Conservation (phyloP, 495 filamentous ascomycete genomes). For the Penicillium canescens region DNA sequence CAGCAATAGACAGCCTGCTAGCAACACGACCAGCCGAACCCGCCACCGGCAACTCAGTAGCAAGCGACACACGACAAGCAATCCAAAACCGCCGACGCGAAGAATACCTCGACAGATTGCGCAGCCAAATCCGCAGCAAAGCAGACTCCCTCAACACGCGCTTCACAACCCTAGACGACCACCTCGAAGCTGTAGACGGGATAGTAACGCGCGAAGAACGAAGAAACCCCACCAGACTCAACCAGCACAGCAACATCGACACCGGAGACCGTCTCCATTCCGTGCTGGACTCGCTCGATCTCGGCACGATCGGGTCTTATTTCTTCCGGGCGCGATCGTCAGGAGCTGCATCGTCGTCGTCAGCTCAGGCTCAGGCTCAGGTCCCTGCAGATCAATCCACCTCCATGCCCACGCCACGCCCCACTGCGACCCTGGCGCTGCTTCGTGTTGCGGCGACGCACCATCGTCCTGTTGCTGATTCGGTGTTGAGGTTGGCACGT, state of each 20-base stretch:
- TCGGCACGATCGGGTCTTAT: slow-evolving; percentile 10
- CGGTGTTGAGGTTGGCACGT: slow-evolving; percentile 17
- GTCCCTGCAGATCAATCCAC: background rate
- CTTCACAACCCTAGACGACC: slow-evolving; percentile 43
- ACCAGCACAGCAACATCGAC: background rate
- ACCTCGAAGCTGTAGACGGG: slow-evolving; percentile 40
- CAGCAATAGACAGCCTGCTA: slow-evolving; percentile 40
- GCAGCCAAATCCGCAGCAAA: slow-evolving; percentile 36
- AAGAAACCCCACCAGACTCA: background rate
- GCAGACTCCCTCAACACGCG: slow-evolving; percentile 35
- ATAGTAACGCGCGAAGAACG: slow-evolving; percentile 32
- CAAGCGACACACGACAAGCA: slow-evolving; percentile 32
- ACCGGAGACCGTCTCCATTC: slow-evolving; percentile 2
- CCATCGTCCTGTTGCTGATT: slow-evolving; percentile 24
- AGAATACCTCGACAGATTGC: slow-evolving; percentile 40
- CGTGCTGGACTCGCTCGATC: slow-evolving; percentile 18
- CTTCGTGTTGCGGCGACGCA: slow-evolving; percentile 23
- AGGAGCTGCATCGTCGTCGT: slow-evolving; percentile 14
- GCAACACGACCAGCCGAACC: slow-evolving; percentile 22
- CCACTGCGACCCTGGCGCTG: slow-evolving; percentile 16
- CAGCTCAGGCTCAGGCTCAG: background rate
- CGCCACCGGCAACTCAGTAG: slow-evolving; percentile 7
- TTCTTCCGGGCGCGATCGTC: slow-evolving; percentile 12
- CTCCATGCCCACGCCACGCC: background rate
- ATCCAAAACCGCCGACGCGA: slow-evolving; percentile 37